Conservation (phyloP, 1,284 basidiomycete genomes). For the Cryptococcus deneoformans region DNA sequence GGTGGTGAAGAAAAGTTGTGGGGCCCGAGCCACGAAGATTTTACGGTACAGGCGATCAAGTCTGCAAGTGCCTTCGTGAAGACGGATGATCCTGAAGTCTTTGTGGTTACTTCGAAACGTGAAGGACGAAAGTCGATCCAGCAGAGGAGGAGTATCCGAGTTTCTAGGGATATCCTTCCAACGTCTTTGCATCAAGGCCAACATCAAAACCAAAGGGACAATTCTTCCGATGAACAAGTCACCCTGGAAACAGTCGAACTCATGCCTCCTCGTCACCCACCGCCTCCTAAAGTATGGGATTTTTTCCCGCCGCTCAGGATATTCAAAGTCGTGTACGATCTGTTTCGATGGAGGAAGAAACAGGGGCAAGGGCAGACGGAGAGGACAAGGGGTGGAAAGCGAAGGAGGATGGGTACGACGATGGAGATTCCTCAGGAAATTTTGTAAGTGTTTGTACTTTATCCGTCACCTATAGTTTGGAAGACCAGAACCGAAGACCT, state of each 20-base stretch:
- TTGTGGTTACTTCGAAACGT: slow-evolving; percentile 4
- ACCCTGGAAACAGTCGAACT: slow-evolving; percentile 31
- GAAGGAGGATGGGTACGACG: slow-evolving; percentile 17
- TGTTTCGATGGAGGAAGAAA: slow-evolving; percentile 23
- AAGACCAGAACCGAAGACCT: no score
- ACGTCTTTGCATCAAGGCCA: background rate
- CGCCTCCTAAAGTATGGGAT: slow-evolving; percentile 24
- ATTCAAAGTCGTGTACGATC: slow-evolving; percentile 27
- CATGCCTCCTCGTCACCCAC: slow-evolving; percentile 36
- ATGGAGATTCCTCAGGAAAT: slow-evolving; percentile 36
- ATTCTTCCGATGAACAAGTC: slow-evolving; percentile 8
- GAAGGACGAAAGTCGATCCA: slow-evolving; percentile 6
- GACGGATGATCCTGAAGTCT: slow-evolving; percentile 15
- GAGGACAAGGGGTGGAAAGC: slow-evolving; percentile 27
- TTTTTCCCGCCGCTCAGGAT: slow-evolving; percentile 18
- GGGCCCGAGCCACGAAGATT: slow-evolving; percentile 10
- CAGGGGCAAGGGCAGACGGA: slow-evolving; percentile 15
- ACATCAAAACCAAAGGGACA: slow-evolving; percentile 3
- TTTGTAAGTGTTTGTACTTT: slow-evolving; percentile 10
- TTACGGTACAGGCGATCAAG: slow-evolving; percentile 22
- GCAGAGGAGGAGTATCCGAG: slow-evolving; percentile 1
- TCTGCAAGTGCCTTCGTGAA: slow-evolving; percentile 18
- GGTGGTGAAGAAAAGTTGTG: slow-evolving; percentile 4
- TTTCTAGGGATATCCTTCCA: background rate
- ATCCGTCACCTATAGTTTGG: no score